These are phyloP conservation scores for Tetrastigma voinierianum DNA, from an alignment of 164 flowering plant genomes.

Conservation along the genomic window DNA sequence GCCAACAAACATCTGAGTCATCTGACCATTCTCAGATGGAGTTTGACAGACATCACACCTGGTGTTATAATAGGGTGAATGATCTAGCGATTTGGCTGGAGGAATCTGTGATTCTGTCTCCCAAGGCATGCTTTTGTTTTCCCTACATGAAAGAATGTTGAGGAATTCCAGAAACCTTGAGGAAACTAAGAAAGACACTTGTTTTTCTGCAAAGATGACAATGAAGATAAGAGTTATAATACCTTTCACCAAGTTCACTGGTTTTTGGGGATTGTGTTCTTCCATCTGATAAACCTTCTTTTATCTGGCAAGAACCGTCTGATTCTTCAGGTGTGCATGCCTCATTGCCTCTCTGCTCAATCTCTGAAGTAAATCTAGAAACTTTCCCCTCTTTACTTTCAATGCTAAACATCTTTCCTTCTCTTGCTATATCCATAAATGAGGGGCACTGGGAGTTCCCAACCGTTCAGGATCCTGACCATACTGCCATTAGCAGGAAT, in stretches of 20 bases:
- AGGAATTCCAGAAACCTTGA: background rate
- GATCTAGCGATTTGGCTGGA: conserved; percentile 31
- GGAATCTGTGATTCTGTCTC: conserved; percentile 39
- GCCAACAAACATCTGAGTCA: background rate
- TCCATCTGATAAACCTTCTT: conserved; percentile 23
- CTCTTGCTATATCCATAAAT: conserved; percentile 46
- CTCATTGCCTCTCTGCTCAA: conserved; percentile 19
- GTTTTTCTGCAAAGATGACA: background rate
- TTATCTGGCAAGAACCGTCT: conserved; percentile 14
- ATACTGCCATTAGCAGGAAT: conserved; percentile 13
- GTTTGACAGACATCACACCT: conserved; percentile 31
- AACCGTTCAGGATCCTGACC: conserved; percentile 32
- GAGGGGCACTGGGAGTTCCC: conserved; percentile 94
- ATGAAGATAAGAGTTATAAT: background rate
- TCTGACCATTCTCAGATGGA: background rate
- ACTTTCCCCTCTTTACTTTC: conserved; percentile 13
- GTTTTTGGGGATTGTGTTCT: conserved; percentile 16
- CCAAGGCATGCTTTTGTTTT: conserved; percentile 15
- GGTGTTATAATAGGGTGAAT: conserved; percentile 38
- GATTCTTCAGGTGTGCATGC: conserved; percentile 22
- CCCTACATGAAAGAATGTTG: conserved; percentile 15
- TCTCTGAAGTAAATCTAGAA: conserved; percentile 8
- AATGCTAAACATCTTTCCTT: conserved; percentile 21
- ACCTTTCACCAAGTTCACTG: conserved; percentile 41
- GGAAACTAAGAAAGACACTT: background rate